Evolutionary conservation across 345 rosid species (phyloP), one percentile per base, ranked within the genome.

Genomic region (Eucalyptus brandiana): DNA sequence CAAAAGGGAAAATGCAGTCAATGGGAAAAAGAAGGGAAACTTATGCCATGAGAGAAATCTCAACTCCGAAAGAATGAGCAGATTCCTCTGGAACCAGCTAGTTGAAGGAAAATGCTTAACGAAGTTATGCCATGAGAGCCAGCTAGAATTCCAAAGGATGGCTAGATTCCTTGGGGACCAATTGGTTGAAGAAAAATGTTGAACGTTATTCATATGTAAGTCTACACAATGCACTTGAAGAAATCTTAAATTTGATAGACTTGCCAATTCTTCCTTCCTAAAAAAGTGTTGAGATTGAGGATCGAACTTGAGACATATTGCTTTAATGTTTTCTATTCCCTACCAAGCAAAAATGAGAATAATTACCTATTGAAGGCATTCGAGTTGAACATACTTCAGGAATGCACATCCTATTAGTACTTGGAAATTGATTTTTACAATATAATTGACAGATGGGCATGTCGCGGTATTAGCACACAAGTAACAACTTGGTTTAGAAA

Each of bases 341-440:
- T 60, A 4, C 16, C 32, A 58, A 60, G 67, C 16, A 5, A 28
- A 60, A 28, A 28, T 0, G 1, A 4, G 4, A 60, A 60, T 12
- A 12, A 60, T 28, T 5, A 6, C 67, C 32, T 12, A 1, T 60
- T 12, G 67, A 60, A 60, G 67, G 32, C n/a, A 60, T 28, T 60
- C 32, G 1, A 60, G 67, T 12, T 60, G 67, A 60, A 28, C 67
- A 26, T 5, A 12, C n/a, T 58, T 26, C 2, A 26, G 32, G 8
- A 26, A 26, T 60, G 32, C 1, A 26, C 32, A 5, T 28, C 6
- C 1, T 60, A 12, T 3, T 60, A 0, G 3, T 60, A 60, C 4
- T 60, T 28, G 12, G 7, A 26, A 60, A 60, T 26, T 60, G 1
- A 60, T 11, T 60, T 48, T 0, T 60, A 28, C 4, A 12, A 60